Evolutionary conservation across 257 asterid species (phyloP), one percentile per base, ranked within the genome.

Genomic region (Pogostemon cablin): DNA sequence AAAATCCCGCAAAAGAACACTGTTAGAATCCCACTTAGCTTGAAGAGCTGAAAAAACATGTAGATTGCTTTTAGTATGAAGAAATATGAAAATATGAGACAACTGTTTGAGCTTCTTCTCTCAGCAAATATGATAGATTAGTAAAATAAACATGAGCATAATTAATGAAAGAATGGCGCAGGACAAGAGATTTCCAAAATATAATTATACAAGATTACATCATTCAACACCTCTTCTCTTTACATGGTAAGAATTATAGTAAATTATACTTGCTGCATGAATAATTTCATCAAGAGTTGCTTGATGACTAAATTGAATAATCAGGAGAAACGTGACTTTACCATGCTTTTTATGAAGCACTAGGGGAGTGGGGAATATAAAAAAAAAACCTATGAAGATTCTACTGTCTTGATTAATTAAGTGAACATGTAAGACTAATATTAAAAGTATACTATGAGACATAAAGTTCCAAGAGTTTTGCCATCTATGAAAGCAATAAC

Each of bases 1-100:
- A 88, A 79, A 65, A 93, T 84, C 77, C 98, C 97, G 55, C 82
- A 72, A 72, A 93, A 93, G 88, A 90, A 93, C 74, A 93, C 98
- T 0, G 98, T 93, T 78, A 93, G 75, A 77, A 93, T 93, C 72
- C 97, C 98, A 62, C 98, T 93, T 15, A 93, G 92, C 69, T 70
- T 69, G 41, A 75, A 80, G 63, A 91, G 88, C 98, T 91, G 85
- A 4, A 52, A 71, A 67, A 57, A 54, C 3, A 63, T 20, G 59
- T 58, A 72, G 75, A 87, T 87, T 62, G 95, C 88, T 55, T 88
- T 93, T 38, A 90, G 95, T 75, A 65, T 65, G 44, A 78, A 80
- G 58, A 88, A 82, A 93, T 86, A 76, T 60, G 41, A 72, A 59
- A 54, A 64, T 3, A 47, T 9, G 64, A 50, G 68, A 66, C 10